Evolutionary conservation across 2,329 filamentous ascomycete species (phyloP), one percentile per base, ranked within the genome.

Genomic region (Thermoascus crustaceus): DNA sequence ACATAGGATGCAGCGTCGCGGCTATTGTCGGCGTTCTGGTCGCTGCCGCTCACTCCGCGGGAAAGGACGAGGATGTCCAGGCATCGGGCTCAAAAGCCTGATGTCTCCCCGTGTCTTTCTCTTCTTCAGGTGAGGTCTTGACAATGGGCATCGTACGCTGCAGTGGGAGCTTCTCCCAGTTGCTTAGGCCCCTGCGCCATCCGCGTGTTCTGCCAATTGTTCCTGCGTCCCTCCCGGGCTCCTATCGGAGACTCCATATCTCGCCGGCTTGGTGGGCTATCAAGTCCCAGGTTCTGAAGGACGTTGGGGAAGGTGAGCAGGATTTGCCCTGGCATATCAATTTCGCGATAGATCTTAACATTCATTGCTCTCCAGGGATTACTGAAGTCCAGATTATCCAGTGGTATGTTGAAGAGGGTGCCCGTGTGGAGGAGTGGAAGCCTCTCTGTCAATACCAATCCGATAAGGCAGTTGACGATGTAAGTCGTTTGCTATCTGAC

Each of bases 381-480:
- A 88, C 91, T 57, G 91, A 98, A 67, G 94, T 91, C 56, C 91
- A 98, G 64, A 85, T 98, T 54, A 96, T 96, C 53, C 91, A 98
- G 69, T 98, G 91, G 91, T 98, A 96, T 60, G 89, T 98, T 47
- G 83, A 95, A 64, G 87, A 93, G 32, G 89, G 88, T 39, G 91
- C 91, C 22, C 80, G 84, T 39, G 88, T 98, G 50, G 88, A 98
- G 67, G 89, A 98, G 68, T 98, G 94, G 74, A 91, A 93, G 50
- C 91, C 89, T 41, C 74, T 98, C 30, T 98, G 91, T 66, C 91
- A 98, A 67, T 93, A 98, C 29, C 91, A 96, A 61, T 95, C 88
- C 53, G 91, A 98, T 67, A 98, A 98, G 64, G 91, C 91, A 16
- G 72, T 75, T 33, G 72, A 74, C 32, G 73, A 76, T 61, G 72